Evolutionary conservation across 805 yeast species (phyloP).

Genomic region (Deakozyma indianensis): DNA sequence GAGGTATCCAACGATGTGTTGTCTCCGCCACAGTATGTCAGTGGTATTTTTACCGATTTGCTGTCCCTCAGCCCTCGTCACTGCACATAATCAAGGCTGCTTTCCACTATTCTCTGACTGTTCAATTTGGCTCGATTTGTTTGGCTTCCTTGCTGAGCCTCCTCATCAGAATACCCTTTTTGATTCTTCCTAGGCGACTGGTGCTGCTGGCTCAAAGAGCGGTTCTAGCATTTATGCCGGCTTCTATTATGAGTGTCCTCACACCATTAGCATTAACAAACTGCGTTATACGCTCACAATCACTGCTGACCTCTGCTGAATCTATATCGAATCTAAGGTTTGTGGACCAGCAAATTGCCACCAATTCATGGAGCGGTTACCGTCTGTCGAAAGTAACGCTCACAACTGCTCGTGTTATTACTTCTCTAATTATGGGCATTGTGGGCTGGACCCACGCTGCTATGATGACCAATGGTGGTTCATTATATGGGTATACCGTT

Average conservation of each 20-base stretch:
- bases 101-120: slow-evolving; percentile 15
- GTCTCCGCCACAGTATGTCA: slow-evolving; percentile 23
- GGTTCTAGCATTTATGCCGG: slow-evolving; percentile 14
- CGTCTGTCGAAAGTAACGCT: slow-evolving; percentile 24
- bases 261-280: slow-evolving; percentile 24
- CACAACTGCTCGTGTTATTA: slow-evolving; percentile 22
- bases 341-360: slow-evolving; percentile 6
- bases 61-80: slow-evolving; percentile 11
- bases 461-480: slow-evolving; percentile 18
- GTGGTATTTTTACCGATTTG: slow-evolving; percentile 24
- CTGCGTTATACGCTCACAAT: slow-evolving; percentile 21
- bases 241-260: slow-evolving; percentile 17
- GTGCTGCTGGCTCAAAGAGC: slow-evolving; percentile 13
- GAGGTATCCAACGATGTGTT: slow-evolving; percentile 23
- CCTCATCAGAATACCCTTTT: slow-evolving; percentile 21
- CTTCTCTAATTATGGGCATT: slow-evolving; percentile 23
- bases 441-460: slow-evolving; percentile 28
- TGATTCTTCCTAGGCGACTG: slow-evolving; percentile 21
- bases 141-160: slow-evolving; percentile 19
- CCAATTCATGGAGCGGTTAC: slow-evolving; percentile 20
- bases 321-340: slow-evolving; percentile 11
- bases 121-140: slow-evolving; percentile 24
- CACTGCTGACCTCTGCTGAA: slow-evolving; percentile 21
- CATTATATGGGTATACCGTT: slow-evolving; percentile 25
- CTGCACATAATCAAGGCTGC: slow-evolving; percentile 11